phyloP scores from a whole-genome alignment of 1,284 basidiomycete species.

The Termitomyces sp. region DNA sequence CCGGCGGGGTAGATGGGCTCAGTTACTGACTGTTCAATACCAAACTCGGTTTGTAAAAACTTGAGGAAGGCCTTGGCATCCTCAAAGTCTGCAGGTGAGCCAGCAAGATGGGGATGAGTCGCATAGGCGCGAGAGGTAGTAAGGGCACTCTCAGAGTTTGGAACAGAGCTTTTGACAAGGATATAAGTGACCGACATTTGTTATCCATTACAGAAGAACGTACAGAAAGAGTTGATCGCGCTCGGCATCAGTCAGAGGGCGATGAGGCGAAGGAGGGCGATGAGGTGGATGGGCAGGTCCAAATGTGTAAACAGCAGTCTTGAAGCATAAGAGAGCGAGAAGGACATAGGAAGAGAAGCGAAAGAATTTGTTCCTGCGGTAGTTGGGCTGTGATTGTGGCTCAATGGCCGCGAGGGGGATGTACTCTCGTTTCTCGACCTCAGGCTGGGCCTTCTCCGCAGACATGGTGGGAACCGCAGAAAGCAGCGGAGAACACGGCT shows the following conservation, averaged over 20 bases:
- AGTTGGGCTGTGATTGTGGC: not conserved
- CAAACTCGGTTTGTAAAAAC: conserved; percentile 59
- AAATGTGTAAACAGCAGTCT: conserved; percentile 6
- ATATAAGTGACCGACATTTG: not conserved
- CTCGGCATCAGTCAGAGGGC: conserved; percentile 8
- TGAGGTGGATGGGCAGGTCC: not conserved
- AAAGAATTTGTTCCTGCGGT: conserved; percentile 8
- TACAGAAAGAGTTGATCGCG: conserved; percentile 21
- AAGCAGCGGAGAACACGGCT: not conserved
- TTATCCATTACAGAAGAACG: not conserved
- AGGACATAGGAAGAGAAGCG: conserved; percentile 7
- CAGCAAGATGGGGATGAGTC: conserved; percentile 69
- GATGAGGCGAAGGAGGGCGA: conserved; percentile 2
- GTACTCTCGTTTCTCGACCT: conserved; percentile 10
- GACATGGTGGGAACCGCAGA: conserved; percentile 9
- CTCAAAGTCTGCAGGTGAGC: conserved; percentile 57
- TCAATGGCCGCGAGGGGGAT: conserved; percentile 13
- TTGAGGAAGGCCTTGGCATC: conserved; percentile 62
- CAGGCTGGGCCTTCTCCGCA: conserved; percentile 10
- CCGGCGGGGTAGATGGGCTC: conserved; percentile 65
- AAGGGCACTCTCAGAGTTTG: conserved; percentile 50
- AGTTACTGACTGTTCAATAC: conserved; percentile 39
- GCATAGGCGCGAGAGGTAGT: conserved; percentile 55
- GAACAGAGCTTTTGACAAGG: conserved; percentile 44
- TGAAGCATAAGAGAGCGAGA: conserved; percentile 11